phyloP scores from a whole-genome alignment of 2,329 filamentous ascomycete species.

The Exserohilum rostratum region DNA sequence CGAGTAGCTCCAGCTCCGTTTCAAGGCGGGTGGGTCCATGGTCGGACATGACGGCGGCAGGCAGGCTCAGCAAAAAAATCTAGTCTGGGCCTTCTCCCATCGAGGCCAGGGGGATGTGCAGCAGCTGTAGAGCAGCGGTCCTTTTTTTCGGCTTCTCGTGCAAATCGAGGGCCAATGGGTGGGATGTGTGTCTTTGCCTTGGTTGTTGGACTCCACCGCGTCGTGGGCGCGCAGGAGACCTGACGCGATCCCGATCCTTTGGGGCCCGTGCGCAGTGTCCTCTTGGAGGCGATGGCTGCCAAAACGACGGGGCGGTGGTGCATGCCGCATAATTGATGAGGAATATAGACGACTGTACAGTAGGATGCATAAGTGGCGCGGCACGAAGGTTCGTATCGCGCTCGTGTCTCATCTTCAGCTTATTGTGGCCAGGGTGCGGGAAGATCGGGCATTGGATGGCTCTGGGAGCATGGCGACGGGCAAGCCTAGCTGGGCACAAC shows the following conservation, averaged over 20 bases:
- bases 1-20: conserved; percentile 51
- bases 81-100: neutral
- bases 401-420: conserved; percentile 15
- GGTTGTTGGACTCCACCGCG: conserved; percentile 1
- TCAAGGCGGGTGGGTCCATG: conserved; percentile 31
- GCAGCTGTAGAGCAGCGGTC: neutral
- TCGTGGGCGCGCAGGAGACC: conserved; percentile 5
- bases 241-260: conserved; percentile 6
- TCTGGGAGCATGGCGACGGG: neutral
- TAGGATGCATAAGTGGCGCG: conserved; percentile 11
- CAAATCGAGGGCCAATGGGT: neutral
- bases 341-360: neutral
- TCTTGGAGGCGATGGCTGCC: conserved; percentile 1
- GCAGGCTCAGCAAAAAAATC: neutral
- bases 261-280: conserved; percentile 1
- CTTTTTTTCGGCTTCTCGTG: conserved; percentile 2
- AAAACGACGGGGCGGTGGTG: conserved; percentile 4
- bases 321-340: conserved; percentile 7
- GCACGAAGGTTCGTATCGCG: conserved; percentile 10
- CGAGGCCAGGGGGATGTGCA: neutral
- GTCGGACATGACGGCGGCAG: conserved; percentile 13
- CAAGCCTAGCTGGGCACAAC: too few species aligned
- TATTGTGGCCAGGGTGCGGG: conserved; percentile 9
- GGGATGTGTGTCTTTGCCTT: conserved; percentile 6
- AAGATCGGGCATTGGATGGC: neutral